These are phyloP conservation scores for Monilinia fructicola DNA, from an alignment of 2,329 filamentous ascomycete genomes.

Conservation along the genomic window DNA sequence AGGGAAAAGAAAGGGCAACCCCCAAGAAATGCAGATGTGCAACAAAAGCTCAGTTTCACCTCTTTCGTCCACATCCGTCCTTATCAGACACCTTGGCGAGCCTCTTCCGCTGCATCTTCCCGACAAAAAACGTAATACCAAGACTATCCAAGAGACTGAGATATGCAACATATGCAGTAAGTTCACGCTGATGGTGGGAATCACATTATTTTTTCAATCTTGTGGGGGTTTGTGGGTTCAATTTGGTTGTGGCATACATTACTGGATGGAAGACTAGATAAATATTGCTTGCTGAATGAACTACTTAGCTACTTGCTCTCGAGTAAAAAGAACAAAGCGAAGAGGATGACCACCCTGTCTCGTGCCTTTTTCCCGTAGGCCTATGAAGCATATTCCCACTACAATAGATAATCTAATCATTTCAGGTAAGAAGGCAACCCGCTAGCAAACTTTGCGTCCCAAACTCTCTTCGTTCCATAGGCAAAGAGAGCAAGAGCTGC, in stretches of 20 bases:
- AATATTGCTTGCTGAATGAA: neutral
- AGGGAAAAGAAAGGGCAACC: neutral
- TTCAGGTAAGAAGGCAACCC: slow-evolving; percentile 23
- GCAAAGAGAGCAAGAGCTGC: slow-evolving; percentile 18
- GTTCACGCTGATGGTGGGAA: neutral
- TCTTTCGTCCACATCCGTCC: neutral
- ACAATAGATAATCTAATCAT: slow-evolving; percentile 4
- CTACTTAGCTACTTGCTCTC: slow-evolving; percentile 1
- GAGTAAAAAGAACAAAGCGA: neutral
- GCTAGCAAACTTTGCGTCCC: slow-evolving; percentile 13
- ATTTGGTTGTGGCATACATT: too few relatives aligned
- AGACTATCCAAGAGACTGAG: slow-evolving; percentile 20
- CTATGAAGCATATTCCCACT: neutral
- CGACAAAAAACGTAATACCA: slow-evolving; percentile 18
- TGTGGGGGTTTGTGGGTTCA: neutral
- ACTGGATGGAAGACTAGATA: neutral
- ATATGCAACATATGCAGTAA: slow-evolving; percentile 11
- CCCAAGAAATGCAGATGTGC: slow-evolving; percentile 19
- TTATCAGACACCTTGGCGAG: neutral
- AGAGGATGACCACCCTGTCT: neutral
- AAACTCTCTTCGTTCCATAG: slow-evolving; percentile 20
- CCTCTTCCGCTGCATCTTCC: neutral
- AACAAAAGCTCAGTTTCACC: slow-evolving; percentile 4
- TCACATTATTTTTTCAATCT: slow-evolving; percentile 1
- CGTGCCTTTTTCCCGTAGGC: neutral